Percentiles rank a stretch among this genome's conserved stretches.
phyloP scores from a whole-genome alignment of 495 filamentous ascomycete genomes.

The Trichoderma erinaceum region DNA sequence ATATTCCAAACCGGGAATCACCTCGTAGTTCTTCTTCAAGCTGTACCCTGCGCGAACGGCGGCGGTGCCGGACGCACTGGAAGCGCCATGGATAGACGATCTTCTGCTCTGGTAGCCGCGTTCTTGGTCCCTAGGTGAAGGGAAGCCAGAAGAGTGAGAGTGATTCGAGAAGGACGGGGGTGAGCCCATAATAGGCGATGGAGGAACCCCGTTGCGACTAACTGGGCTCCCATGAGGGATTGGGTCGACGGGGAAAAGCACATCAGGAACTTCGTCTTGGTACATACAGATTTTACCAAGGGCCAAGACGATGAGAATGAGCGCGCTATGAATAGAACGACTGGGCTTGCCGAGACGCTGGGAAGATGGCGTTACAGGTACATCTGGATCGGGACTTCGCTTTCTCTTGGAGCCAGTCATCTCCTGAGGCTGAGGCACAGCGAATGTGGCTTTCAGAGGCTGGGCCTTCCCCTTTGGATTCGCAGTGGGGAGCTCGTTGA shows the following conservation, averaged over 20 bases:
- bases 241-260: constrained; percentile 40
- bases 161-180: constrained; percentile 36
- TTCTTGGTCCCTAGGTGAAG: constrained; percentile 47
- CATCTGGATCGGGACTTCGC: constrained; percentile 40
- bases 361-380: constrained; percentile 21
- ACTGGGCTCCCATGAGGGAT: constrained; percentile 37
- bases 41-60: constrained; percentile 23
- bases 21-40: constrained; percentile 65
- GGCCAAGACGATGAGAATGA: constrained; percentile 77
- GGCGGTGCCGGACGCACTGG: neutral
- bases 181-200: constrained; percentile 45
- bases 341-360: constrained; percentile 40
- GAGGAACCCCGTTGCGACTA: constrained; percentile 42
- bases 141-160: constrained; percentile 35
- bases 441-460: constrained; percentile 20
- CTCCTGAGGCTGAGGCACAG: constrained; percentile 24
- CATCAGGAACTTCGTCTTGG: constrained; percentile 55
- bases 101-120: constrained; percentile 35
- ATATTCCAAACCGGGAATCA: constrained; percentile 82
- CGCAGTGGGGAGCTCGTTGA: constrained; percentile 35
- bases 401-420: constrained; percentile 53
- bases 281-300: constrained; percentile 77
- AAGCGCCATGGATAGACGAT: constrained; percentile 37
- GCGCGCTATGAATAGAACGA: constrained; percentile 62
- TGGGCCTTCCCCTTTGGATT: constrained; percentile 17